Base-by-base conservation (phyloP, 2,329 filamentous ascomycete genomes). In the Nakataea oryzae region DNA sequence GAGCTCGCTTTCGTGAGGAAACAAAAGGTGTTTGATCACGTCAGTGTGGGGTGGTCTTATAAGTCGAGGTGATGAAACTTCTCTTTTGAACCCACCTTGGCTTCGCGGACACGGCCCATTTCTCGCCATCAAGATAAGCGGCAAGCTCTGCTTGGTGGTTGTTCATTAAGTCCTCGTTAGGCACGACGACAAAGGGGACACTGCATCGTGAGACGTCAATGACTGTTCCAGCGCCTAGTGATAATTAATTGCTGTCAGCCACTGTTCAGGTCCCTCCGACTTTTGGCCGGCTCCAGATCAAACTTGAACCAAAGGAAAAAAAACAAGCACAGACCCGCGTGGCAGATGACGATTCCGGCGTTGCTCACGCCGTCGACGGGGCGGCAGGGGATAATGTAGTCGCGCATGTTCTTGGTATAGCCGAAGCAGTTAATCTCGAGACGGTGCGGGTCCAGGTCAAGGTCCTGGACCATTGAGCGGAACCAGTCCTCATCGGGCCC, bases 131-230 rank as follows among this genome's bases (percentile, higher is more conserved):
- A 62, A 97, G 81, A 66, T 90, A 87, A 59, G 86, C 79, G 0
- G 93, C 93, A 62, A 99, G 82, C 73, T 97, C 91, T 26, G 86
- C 82, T 74, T 99, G 95, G 71, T 99, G 95, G 69, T 99, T 93
- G 70, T 96, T 87, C 68, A 96, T 82, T 0, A 99, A 82, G 8
- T 80, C 79, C 1, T 86, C 81, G 72, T 99, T 99, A 2, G 93
- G 90, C 2, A 99, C 92, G 0, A 96, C 91, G 59, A 99, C 82
- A n/a, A 97, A 78, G 3, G 90, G 87, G 0, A 92, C 78, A 17
- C 85, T 83, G 61, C 89, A 78, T 56, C 90, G 85, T 65, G 96
- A 83, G 0, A 87, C 91, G 71, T 93, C 91, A 0, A 97, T 80
- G 30, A 97, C 92, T 3, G 91, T 92, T 11, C 95, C 95, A 14